phyloP scores from a whole-genome alignment of 139 green algal genomes.

The Tetradesmus lagerheimii region DNA sequence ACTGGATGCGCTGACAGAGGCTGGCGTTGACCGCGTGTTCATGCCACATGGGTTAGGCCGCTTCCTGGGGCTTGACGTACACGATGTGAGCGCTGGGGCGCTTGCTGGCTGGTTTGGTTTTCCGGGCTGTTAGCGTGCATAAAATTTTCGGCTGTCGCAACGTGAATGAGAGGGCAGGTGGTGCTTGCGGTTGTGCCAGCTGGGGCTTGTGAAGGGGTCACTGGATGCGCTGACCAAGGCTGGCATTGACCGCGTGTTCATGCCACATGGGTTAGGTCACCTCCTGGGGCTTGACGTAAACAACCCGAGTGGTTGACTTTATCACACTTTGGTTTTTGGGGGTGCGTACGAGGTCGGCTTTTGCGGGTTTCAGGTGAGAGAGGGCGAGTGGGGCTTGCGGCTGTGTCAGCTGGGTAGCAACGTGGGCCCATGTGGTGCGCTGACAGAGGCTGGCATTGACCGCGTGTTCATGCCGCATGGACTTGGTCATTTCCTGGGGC shows the following conservation, averaged over 20 bases:
- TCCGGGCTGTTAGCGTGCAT: too few relatives aligned
- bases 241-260: conserved; percentile 79
- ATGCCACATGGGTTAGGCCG: conserved; percentile 74
- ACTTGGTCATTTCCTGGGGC: conserved; percentile 90
- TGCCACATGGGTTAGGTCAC: conserved; percentile 91
- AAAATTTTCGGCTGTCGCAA: too few relatives aligned
- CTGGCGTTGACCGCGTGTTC: conserved; percentile 67
- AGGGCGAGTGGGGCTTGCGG: conserved; percentile 77
- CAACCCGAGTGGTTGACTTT: background rate
- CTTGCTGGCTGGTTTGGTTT: too few relatives aligned
- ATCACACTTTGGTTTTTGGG: too few relatives aligned
- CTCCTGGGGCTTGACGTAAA: conserved; percentile 92
- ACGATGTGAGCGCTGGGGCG: too few relatives aligned
- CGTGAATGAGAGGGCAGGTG: too few relatives aligned
- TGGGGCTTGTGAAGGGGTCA: conserved; percentile 59
- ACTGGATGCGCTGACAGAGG: conserved; percentile 78
- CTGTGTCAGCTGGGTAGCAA: conserved; percentile 68
- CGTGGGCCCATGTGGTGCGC: conserved; percentile 68
- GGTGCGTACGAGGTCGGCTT: too few relatives aligned
- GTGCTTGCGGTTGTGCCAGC: conserved; percentile 54
- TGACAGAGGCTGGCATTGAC: conserved; percentile 76
- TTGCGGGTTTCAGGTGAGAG: too few relatives aligned
- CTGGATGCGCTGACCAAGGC: conserved; percentile 77
- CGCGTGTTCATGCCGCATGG: conserved; percentile 21
- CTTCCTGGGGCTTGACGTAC: conserved; percentile 89